A percentile compares a stretch with the other conserved stretches of the same genome.
phyloP scores from a whole-genome alignment of 768 basidiomycete genomes.

The Russula sp. region DNA sequence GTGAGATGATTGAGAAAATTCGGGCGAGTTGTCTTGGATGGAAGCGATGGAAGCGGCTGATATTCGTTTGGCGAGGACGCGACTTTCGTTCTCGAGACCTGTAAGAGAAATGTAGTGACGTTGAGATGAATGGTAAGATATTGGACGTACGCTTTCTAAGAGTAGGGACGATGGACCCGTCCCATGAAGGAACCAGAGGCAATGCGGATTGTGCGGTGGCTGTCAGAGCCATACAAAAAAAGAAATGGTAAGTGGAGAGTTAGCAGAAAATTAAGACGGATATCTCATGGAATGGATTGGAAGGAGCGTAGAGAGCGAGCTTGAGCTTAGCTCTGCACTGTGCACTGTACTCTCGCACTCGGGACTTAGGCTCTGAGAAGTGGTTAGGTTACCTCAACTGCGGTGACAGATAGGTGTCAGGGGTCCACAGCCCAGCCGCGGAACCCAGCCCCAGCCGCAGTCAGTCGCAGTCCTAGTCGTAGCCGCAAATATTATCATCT shows the following conservation, averaged over 20 bases:
- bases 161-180: conserved; percentile 76
- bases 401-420: too few relatives aligned
- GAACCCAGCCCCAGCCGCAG: too few relatives aligned
- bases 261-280: conserved; percentile 1
- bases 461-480: too few relatives aligned
- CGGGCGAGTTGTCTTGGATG: conserved; percentile 37
- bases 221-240: conserved; percentile 38
- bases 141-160: conserved; percentile 50
- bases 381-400: too few relatives aligned
- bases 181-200: conserved; percentile 54
- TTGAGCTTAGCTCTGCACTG: background rate
- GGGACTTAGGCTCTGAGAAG: too few relatives aligned
- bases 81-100: conserved; percentile 81
- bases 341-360: background rate
- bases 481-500: too few relatives aligned
- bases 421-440: too few relatives aligned
- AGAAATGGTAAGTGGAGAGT: conserved; percentile 3
- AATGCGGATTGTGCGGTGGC: conserved; percentile 36
- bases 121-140: conserved; percentile 14
- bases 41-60: conserved; percentile 67
- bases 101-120: conserved; percentile 19
- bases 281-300: conserved; percentile 12
- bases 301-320: background rate
- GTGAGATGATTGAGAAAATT: conserved; percentile 19
- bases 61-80: conserved; percentile 68